phyloP scores from a whole-genome alignment of 2,329 filamentous ascomycete species.

The Biscogniauxia mediterranea region DNA sequence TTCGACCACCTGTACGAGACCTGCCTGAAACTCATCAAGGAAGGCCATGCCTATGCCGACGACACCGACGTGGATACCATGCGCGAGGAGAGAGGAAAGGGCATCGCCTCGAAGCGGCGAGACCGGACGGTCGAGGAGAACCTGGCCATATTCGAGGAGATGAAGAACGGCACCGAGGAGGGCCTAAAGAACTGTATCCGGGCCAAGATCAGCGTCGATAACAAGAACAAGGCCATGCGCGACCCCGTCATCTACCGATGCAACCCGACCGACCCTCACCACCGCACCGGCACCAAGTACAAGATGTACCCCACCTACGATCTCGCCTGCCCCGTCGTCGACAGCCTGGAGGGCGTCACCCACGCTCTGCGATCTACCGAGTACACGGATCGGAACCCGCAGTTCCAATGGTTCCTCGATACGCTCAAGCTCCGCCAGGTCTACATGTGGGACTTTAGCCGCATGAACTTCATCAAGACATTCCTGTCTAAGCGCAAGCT shows the following conservation, averaged over 20 bases:
- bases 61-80: conserved; percentile 90
- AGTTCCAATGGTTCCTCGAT: conserved; percentile 83
- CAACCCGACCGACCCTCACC: conserved; percentile 67
- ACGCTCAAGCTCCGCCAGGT: conserved; percentile 72
- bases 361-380: conserved; percentile 82
- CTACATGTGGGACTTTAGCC: conserved; percentile 81
- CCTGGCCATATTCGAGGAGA: conserved; percentile 83
- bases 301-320: conserved; percentile 89
- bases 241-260: conserved; percentile 98
- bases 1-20: conserved; percentile 89
- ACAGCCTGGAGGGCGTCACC: conserved; percentile 77
- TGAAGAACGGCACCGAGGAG: conserved; percentile 81
- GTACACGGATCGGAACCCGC: conserved; percentile 82
- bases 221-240: conserved; percentile 92
- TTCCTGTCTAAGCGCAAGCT: conserved; percentile 85
- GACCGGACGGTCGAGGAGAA: conserved; percentile 80
- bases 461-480: conserved; percentile 81
- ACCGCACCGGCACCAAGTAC: conserved; percentile 76
- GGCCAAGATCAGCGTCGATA: conserved; percentile 87
- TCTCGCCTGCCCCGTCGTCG: conserved; percentile 79
- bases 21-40: conserved; percentile 79
- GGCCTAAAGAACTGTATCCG: conserved; percentile 87
- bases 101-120: conserved; percentile 77
- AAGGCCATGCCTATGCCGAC: conserved; percentile 89
- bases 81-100: conserved; percentile 79